Evolutionary conservation across 2,329 filamentous ascomycete species (phyloP).

Genomic region (Diaporthe vaccinii): DNA sequence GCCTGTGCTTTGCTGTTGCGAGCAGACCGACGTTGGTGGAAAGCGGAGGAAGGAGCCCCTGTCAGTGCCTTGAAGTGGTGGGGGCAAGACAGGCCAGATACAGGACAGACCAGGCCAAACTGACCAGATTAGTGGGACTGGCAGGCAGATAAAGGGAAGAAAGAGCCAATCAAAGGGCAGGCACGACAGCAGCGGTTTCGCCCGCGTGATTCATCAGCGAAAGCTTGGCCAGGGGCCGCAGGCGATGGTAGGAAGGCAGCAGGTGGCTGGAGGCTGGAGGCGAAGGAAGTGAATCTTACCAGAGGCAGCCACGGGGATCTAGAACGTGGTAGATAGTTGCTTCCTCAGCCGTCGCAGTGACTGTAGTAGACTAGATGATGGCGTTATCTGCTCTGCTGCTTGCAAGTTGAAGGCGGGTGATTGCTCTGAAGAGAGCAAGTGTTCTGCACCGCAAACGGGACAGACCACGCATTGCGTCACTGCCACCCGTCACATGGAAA

Average conservation of each 20-base stretch:
- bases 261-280: conserved; percentile 10
- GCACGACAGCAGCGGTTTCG: background rate
- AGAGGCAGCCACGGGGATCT: conserved; percentile 4
- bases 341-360: background rate
- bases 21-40: conserved; percentile 15
- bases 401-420: background rate
- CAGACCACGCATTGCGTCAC: conserved; percentile 30
- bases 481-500: conserved; percentile 7
- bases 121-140: conserved; percentile 6
- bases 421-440: background rate
- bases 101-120: conserved; percentile 5
- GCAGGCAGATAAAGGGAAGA: conserved; percentile 16
- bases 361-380: background rate
- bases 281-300: background rate
- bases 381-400: background rate
- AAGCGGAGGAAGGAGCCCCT: conserved; percentile 29
- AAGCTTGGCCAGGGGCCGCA: background rate
- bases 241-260: background rate
- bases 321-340: background rate
- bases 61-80: conserved; percentile 30
- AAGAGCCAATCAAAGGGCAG: conserved; percentile 5
- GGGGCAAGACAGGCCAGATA: conserved; percentile 5
- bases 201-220: conserved; percentile 32
- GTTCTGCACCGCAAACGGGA: background rate
- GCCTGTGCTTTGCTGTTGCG: background rate